Percentiles rank a stretch among this genome's conserved stretches.
phyloP scores from a whole-genome alignment of 352 stramenopile genomes.

The Phytophthora pinifolia region DNA sequence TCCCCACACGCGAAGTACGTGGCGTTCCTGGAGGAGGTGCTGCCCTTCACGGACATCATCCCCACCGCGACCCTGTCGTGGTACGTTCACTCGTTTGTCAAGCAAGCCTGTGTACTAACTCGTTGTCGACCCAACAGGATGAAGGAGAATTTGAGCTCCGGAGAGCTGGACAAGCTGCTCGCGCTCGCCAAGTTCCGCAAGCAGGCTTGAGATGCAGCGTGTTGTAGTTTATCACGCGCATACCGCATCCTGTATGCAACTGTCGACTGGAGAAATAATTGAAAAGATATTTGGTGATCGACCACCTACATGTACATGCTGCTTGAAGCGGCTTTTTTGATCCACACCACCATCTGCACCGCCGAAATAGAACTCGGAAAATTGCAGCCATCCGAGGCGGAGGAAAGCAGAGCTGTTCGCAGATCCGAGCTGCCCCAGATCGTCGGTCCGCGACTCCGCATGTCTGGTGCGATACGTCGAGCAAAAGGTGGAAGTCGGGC shows the following conservation, averaged over 20 bases:
- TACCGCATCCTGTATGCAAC: background rate
- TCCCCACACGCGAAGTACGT: constrained; percentile 89
- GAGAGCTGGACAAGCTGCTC: constrained; percentile 40
- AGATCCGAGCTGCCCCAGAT: constrained; percentile 25
- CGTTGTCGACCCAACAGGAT: constrained; percentile 26
- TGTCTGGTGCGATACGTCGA: constrained; percentile 14
- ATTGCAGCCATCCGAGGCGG: constrained; percentile 13
- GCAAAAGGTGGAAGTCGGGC: constrained; percentile 20
- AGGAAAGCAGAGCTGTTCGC: constrained; percentile 28
- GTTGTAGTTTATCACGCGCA: constrained; percentile 10
- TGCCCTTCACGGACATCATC: constrained; percentile 96
- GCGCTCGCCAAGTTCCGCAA: constrained; percentile 26
- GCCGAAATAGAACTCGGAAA: constrained; percentile 6
- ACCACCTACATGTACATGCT: too few relatives aligned
- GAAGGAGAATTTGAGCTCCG: constrained; percentile 56
- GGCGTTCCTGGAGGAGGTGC: constrained; percentile 72
- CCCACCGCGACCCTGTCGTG: constrained; percentile 94
- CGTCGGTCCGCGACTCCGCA: constrained; percentile 1
- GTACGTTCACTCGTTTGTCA: constrained; percentile 30
- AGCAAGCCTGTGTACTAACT: background rate
- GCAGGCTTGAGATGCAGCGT: constrained; percentile 6
- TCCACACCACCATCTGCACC: constrained; percentile 1
- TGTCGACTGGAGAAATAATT: constrained; percentile 24
- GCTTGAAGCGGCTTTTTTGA: too few relatives aligned
- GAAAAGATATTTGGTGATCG: constrained; percentile 20